Base-by-base conservation (phyloP, 805 yeast species). In the Wickerhamiella kurtzmanii region DNA sequence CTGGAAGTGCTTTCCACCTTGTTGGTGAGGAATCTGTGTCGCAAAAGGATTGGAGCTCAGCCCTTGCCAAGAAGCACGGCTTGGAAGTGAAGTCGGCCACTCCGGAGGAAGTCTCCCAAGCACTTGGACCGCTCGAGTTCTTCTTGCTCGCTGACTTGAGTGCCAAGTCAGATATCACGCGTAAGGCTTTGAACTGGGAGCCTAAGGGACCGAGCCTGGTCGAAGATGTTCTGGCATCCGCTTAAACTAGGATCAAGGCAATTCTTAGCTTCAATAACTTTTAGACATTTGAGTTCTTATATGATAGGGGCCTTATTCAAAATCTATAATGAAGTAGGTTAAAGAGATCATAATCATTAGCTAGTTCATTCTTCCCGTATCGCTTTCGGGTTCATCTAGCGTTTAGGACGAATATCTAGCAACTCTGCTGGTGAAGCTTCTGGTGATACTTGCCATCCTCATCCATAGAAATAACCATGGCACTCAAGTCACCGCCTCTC, bases 401-500 rank as follows among this genome's bases (percentile, higher is more conserved):
- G n/a, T n/a, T n/a, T n/a, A n/a, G n/a, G n/a, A n/a, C n/a, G n/a
- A n/a, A n/a, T n/a, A n/a, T n/a, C 32, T 37, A 44, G 48, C 68
- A 64, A 19, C 53, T 49, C 20, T 64, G 55, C 20, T 58, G 56
- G 22, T 57, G 53, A 13, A 64, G 51, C 39, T 60, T 51, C 44
- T 63, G 57, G 28, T 53, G 49, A 48, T 48, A 58, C 35, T 51
- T 49, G 25, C 62, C 62, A 18, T 52, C 44, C 32, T 51, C 49
- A 37, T 46, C 44, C 47, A 58, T 53, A 22, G 60, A 51, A 3
- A 80, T 58, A 3, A 79, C 70, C 59, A 78, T 63, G 0, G 88
- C 94, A 25, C 79, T 70, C 43, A 88, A 68, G 49, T 72, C 61
- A 11, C 76, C 80, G 2, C 95, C 96, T 49, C 74, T 73, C 48